Conservation (phyloP, 371 early-diverging fungal species). For the Mucor saturninus region DNA sequence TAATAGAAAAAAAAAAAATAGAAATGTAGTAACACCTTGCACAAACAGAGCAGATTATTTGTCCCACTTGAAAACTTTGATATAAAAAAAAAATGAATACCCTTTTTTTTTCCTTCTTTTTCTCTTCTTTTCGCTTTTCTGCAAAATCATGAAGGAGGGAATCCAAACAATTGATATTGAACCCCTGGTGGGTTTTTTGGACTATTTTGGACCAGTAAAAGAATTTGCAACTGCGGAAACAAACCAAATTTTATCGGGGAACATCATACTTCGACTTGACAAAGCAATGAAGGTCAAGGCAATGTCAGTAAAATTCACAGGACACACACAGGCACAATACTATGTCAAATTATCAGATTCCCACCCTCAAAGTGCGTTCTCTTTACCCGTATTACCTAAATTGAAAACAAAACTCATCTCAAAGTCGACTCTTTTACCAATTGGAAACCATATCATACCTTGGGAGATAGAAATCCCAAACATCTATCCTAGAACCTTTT, state of each 20-base stretch:
- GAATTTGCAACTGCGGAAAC: constrained; percentile 7
- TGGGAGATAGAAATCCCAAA: constrained; percentile 41
- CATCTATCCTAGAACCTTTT: constrained; percentile 27
- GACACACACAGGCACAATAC: constrained; percentile 20
- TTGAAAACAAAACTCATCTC: constrained; percentile 13
- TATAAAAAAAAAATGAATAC: neutral
- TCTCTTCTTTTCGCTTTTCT: constrained; percentile 3
- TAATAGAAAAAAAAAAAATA: neutral
- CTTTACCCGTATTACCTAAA: constrained; percentile 22
- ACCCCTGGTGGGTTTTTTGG: constrained; percentile 29
- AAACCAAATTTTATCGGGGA: constrained; percentile 28
- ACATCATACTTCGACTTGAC: constrained; percentile 21
- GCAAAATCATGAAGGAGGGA: constrained; percentile 31
- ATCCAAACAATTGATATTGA: constrained; percentile 35
- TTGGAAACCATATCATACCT: constrained; percentile 22
- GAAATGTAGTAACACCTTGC: neutral
- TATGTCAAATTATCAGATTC: constrained; percentile 24
- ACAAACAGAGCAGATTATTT: neutral
- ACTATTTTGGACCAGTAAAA: constrained; percentile 34
- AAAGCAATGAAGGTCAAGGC: constrained; percentile 39
- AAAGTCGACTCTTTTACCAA: constrained; percentile 5
- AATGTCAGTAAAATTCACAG: constrained; percentile 35
- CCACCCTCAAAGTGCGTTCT: constrained; percentile 15
- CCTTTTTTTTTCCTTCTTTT: constrained; percentile 3
- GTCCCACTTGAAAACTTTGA: neutral